Evolutionary conservation across 345 rosid genomes (phyloP), one percentile per base, ranked within the genome.

Genomic region (Populus nigra): DNA sequence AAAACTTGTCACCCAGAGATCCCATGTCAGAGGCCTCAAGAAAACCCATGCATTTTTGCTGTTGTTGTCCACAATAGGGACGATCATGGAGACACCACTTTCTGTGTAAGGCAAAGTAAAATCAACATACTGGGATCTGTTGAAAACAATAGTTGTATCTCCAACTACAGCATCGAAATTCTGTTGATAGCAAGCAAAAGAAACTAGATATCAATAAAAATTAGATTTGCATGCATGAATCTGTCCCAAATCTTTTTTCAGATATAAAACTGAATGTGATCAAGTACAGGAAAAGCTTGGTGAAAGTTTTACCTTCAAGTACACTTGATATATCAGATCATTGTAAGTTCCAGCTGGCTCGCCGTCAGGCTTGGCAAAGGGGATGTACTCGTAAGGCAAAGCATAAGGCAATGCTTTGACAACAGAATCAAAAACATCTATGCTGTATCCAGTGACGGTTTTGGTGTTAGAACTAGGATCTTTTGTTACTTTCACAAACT

Each of bases 391-490:
- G 59, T 84, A 91, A 8, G 91, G 93, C 73, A 93, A 87, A 69
- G 95, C 93, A 76, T 94, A 94, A 18, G 97, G 97, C 82, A 94
- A 80, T 79, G 87, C 81, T 65, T 86, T 90, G 53, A 90, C n/a
- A 25, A 92, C 97, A 5, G 91, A 90, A 41, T 67, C 81, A 78
- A 93, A 94, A 36, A 94, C 91, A 70, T 93, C 98, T 38, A 91
- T 88, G 87, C 97, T 88, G 88, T 84, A 94, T 41, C 98, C 98
- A 8, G 84, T 74, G n/a, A 77, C 73, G 20, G 1, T 0, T 36
- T 76, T 0, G 18, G 18, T 7, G n/a, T 75, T 72, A 7, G 86
- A 76, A 3, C 2, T 50, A 66, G 77, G 73, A 68, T 88, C 89
- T n/a, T 35, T 50, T 25, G 47, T 76, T 47, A 87, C 90, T 45